Conservation (phyloP, 768 basidiomycete genomes). For the Tulasnella sp. region DNA sequence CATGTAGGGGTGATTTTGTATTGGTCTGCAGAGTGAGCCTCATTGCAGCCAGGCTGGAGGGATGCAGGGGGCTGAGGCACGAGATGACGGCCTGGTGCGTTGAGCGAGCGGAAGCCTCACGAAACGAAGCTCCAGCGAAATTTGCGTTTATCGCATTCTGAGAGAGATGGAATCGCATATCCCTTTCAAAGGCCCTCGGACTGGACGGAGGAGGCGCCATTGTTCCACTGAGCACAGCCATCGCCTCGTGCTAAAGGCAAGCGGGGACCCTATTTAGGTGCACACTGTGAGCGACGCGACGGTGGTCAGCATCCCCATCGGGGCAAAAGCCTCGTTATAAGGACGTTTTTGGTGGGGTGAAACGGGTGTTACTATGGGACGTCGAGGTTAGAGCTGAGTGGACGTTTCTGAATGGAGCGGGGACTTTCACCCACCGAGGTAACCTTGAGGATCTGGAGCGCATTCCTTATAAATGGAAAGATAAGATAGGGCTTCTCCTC, state of each 20-base stretch:
- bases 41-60: background rate
- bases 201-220: background rate
- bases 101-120: background rate
- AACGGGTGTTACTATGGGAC: background rate
- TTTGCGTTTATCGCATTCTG: conserved; percentile 11
- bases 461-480: background rate
- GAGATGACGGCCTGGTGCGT: background rate
- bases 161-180: background rate
- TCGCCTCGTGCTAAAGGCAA: conserved; percentile 1
- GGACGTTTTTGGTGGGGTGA: background rate
- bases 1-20: background rate
- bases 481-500: background rate
- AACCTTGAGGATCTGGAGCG: background rate
- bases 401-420: background rate
- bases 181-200: background rate
- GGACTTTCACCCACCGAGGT: background rate
- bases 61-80: background rate
- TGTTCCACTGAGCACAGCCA: background rate
- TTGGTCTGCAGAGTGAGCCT: background rate
- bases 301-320: background rate
- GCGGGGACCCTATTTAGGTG: conserved; percentile 10
- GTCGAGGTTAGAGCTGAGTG: background rate
- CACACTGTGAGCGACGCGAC: background rate
- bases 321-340: background rate
- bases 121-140: background rate